These are phyloP conservation scores for Wallacemonas sp. DNA, from an alignment of 208 protist species.

Conservation along the genomic window DNA sequence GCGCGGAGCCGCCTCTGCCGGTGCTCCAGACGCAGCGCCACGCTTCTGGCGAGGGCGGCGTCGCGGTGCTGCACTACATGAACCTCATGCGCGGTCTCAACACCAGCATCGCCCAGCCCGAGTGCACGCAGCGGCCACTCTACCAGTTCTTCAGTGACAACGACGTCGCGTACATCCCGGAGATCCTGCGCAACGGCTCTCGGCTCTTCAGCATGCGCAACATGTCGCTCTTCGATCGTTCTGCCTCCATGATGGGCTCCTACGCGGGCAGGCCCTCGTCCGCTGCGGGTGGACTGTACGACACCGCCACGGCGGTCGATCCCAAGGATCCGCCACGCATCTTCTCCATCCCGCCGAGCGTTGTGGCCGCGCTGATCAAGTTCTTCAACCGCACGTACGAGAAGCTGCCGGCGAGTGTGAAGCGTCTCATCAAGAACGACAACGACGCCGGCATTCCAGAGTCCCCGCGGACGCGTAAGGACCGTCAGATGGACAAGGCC, in stretches of 20 bases:
- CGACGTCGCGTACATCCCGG: conserved; percentile 71
- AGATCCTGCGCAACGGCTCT: conserved; percentile 66
- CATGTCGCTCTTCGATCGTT: conserved; percentile 41
- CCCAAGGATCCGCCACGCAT: conserved; percentile 42
- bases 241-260: conserved; percentile 21
- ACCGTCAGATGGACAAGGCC: conserved; percentile 62
- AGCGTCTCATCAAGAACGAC: conserved; percentile 26
- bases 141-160: conserved; percentile 69
- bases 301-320: conserved; percentile 17
- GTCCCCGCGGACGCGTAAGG: conserved; percentile 55
- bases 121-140: conserved; percentile 26
- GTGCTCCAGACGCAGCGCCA: not conserved
- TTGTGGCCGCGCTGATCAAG: conserved; percentile 56
- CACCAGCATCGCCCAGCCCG: conserved; percentile 29
- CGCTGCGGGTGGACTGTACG: conserved; percentile 9
- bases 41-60: not conserved
- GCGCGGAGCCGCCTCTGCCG: not conserved
- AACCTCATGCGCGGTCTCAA: conserved; percentile 50
- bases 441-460: conserved; percentile 53
- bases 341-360: conserved; percentile 51
- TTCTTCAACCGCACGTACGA: conserved; percentile 64
- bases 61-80: conserved; percentile 12
- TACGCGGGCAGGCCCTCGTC: not conserved
- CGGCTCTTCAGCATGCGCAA: conserved; percentile 63
- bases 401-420: conserved; percentile 39